These are phyloP conservation scores for Dictyostelium capitatum DNA, from an alignment of 78 protist genomes.

Conservation along the genomic window DNA sequence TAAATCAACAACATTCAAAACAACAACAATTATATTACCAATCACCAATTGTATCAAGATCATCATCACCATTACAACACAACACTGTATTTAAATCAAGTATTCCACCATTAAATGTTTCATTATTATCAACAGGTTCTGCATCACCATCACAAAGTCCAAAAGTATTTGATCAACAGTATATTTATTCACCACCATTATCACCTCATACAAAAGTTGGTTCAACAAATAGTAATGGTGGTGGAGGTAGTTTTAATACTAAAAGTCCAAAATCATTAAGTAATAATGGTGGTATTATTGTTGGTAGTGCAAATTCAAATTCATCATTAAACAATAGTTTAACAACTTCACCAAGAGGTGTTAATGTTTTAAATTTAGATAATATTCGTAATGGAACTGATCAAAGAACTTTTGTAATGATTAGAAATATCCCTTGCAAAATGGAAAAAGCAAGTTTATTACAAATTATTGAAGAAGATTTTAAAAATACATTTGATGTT, in stretches of 20 bases:
- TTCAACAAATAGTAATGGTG: not conserved
- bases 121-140: not conserved
- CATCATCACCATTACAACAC: not conserved
- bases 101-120: conserved; percentile 4
- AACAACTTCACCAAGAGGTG: no score
- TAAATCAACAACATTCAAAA: not conserved
- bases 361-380: not conserved
- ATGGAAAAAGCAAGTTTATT: not conserved
- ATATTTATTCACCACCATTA: not conserved
- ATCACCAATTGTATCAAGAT: not conserved
- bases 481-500: not conserved
- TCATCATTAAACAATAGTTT: no score
- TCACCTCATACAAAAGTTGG: not conserved
- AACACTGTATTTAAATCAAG: not conserved
- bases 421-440: not conserved
- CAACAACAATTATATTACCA: not conserved
- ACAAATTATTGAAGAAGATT: not conserved
- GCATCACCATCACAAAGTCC: not conserved
- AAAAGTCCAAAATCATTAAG: not conserved
- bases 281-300: not conserved
- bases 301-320: not conserved
- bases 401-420: not conserved
- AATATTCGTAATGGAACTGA: not conserved
- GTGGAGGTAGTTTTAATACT: not conserved
- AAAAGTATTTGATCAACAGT: not conserved